Evolutionary conservation across 2,329 filamentous ascomycete species (phyloP), one percentile per base, ranked within the genome.

Genomic region (Hymenotorrendiella dingleyae): DNA sequence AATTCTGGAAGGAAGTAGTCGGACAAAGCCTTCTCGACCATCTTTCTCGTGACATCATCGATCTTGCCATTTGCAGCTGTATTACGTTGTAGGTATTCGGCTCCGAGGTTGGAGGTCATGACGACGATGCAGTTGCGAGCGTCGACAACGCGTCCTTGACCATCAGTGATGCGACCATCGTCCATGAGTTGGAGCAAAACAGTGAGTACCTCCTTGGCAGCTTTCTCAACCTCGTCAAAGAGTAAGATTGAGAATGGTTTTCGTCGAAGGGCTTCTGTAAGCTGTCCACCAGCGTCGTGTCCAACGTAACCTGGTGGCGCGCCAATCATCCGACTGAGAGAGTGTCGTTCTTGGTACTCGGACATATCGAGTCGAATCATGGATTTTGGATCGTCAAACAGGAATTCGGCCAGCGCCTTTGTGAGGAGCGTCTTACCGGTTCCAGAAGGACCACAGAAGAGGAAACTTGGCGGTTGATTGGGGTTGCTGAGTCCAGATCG

Each of bases 321-420:
- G 62, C 93, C 93, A 56, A 98, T 98, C 88, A 98, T 96, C 47
- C 93, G 82, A 63, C 88, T 94, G 11, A 98, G 78, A 1, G 91
- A 85, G 64, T 98, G 93, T 4, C 91, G 84, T 67, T 98, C 93
- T 66, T 98, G 94, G 66, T 98, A 98, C 67, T 98, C 93, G 4
- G 91, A 97, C 93, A 98, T 98, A 64, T 98, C 93, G 69, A 98
- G 94, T 28, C 93, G 85, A 57, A 98, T 95, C 93, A 98, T 97
- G 24, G 91, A 74, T 71, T 96, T 96, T 20, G 91, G 70, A 56
- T 98, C 93, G 62, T 98, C 93, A 69, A 98, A 98, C 21, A 98
- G 73, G 71, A 98, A 98, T 65, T 98, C 93, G 36, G 93, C 93
- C 46, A 98, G 75, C 12, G 91, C 93, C 68, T 98, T 98, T 52